Evolutionary conservation across 225 moss, liverwort and hornwort genomes (phyloP), one percentile per base, ranked within the genome.

Genomic region (Thuidium tamariscinum): DNA sequence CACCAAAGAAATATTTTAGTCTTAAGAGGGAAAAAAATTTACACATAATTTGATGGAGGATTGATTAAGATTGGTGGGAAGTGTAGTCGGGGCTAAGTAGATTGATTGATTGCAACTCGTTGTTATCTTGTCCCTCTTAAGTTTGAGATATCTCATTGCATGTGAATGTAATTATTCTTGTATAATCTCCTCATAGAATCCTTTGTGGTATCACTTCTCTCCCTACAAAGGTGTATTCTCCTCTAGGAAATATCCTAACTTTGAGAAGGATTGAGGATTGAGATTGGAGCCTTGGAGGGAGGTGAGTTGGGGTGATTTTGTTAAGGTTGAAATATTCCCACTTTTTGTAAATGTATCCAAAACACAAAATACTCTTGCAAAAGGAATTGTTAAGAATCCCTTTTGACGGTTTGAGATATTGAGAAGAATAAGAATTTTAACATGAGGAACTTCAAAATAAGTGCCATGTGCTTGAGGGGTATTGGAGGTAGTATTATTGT

Each of bases 71-170:
- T 1, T 16, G 5, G 34, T 34, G 4, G 8, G 41, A 70, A 42
- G 41, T 41, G 26, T 41, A 68, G 13, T 22, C n/a, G 13, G 39
- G 23, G 39, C 22, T 68, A 21, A 36, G 39, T 39, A 3, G 22
- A 39, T 4, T 68, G 2, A 10, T 62, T 62, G 7, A 15, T 30
- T 30, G 5, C 2, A 15, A 6, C 7, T 37, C 13, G 14, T n/a
- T n/a, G 4, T 71, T 17, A 29, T 10, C 4, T 44, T 29, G 17
- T 44, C 27, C 26, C 10, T 16, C 11, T 46, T 2, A 16, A 21
- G 21, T 21, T 21, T 0, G 0, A 66, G 17, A 16, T 46, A 17
- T 44, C 6, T 44, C 3, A 3, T 0, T 10, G 3, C 3, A 2
- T 46, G 29, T 46, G 6, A 36, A 72, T 72, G 29, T 7, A 72